Base-by-base conservation (phyloP, 495 filamentous ascomycete genomes). In the Symbiotaphrina buchneri region DNA sequence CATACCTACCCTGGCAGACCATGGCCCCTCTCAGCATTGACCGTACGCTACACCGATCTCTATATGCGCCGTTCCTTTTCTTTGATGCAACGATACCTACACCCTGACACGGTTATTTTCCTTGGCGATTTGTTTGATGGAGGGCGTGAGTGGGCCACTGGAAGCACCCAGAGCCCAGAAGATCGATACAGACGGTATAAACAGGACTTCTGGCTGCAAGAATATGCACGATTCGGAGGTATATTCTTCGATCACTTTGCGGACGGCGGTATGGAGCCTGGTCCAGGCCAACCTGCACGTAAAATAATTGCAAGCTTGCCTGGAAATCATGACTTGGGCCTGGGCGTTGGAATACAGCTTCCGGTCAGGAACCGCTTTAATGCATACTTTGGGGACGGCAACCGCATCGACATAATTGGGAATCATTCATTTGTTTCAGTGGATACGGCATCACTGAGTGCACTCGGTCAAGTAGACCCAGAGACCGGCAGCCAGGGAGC, bases 271-370 rank as follows among this genome's bases (percentile, higher is more conserved):
- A 16, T 23, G 29, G 17, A 32, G 25, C 26, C 28, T 31, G 34
- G 21, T 34, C 3, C 32, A 26, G 38, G 33, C 34, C 33, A 39
- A 22, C 46, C 49, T 19, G 56, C 55, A 15, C 55, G 78, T 35
- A 74, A 67, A 54, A 57, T 92, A 24, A 68, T 94, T 26, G 66
- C 74, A 2, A 80, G 69, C 39, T 44, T 99, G 14, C 90, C 90
- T 1, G 90, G 87, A 5, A 99, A 99, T 39, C 90, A 99, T 48
- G 90, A 99, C 47, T 53, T 94, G n/a, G 90, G 90, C 1, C 85
- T 99, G 41, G 90, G 78, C 1, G 65, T 63, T 17, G 75, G 82
- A 13, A 72, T 99, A 31, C 75, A 87, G 42, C 41, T 71, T 16
- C 53, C 74, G 0, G 78, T 92, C 8, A 62, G 82, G 30, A 63